Base-by-base conservation (phyloP, 176 grass and related monocot species). In the Triticum turgidum region DNA sequence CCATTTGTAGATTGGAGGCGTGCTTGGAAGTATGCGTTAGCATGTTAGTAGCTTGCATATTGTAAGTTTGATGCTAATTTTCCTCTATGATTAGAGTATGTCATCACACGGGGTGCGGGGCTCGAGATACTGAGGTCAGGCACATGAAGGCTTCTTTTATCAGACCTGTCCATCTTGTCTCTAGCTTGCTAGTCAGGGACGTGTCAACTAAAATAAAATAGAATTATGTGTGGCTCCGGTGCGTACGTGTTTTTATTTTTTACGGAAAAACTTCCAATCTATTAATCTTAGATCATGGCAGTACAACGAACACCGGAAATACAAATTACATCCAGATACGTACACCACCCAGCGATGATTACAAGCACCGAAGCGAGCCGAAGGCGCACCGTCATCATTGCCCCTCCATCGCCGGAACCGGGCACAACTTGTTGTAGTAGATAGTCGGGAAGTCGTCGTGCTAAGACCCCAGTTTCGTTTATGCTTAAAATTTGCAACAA, bases 41-140 rank as follows among this genome's bases (percentile, higher is more conserved):
- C 65, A 69, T 29, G 9, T 11, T 12, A 18, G 18, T 58, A 74
- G 47, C 75, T 20, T 80, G 80, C 0, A 51, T 76, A 82, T 54
- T 86, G 29, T 80, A 76, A 80, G 61, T 76, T 11, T 21, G 68
- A 84, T 34, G 61, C 68, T 22, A 58, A 80, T 20, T 63, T 34
- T 34, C 6, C 13, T 65, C 58, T 3, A 2, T 84, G 81, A 84
- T 61, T 87, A 91, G 75, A 61, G 61, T 65, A 56, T 76, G 74
- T 33, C 24, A 6, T 27, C 9, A 61, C 37, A 14, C 69, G 30
- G 61, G 35, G 47, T 11, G 61, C 71, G 89, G 75, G 81, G 89
- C 89, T 91, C 85, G 89, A 91, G 85, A 75, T 61, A 84, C 18
- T 3, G 61, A 49, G 61, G 89, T 81, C 89, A 87, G 84, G 69